phyloP scores from a whole-genome alignment of 2,329 filamentous ascomycete genomes.

The Cercospora zeina region DNA sequence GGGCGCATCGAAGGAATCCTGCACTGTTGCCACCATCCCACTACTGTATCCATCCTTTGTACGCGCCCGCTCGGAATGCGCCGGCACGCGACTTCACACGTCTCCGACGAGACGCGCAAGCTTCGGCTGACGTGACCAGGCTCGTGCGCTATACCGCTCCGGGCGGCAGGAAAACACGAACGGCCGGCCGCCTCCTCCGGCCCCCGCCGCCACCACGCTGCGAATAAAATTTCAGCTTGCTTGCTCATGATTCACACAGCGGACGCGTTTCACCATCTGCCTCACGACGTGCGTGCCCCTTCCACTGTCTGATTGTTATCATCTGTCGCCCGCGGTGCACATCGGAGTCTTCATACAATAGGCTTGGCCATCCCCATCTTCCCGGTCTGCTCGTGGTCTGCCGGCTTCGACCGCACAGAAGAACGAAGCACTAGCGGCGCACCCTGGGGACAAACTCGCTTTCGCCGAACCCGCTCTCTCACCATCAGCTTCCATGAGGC shows the following conservation, averaged over 20 bases:
- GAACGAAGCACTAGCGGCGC: neutral
- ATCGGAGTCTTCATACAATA: neutral
- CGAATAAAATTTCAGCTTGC: too few species aligned
- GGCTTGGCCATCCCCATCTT: neutral
- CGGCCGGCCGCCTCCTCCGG: neutral
- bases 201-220: neutral
- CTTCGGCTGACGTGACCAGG: neutral
- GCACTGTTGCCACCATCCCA: neutral
- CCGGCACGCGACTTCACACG: neutral
- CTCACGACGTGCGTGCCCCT: neutral
- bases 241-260: neutral
- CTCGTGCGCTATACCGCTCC: neutral
- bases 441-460: neutral
- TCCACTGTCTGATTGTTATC: too few species aligned
- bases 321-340: neutral
- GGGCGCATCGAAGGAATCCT: neutral
- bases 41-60: too few species aligned
- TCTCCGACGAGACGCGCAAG: constrained; percentile 6
- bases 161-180: neutral
- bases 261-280: neutral
- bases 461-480: neutral
- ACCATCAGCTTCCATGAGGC: neutral
- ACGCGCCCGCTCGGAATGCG: too few species aligned
- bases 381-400: neutral
- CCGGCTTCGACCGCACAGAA: neutral